Conservation (phyloP, 2,329 filamentous ascomycete species). For the Pseudogymnoascus sp. region DNA sequence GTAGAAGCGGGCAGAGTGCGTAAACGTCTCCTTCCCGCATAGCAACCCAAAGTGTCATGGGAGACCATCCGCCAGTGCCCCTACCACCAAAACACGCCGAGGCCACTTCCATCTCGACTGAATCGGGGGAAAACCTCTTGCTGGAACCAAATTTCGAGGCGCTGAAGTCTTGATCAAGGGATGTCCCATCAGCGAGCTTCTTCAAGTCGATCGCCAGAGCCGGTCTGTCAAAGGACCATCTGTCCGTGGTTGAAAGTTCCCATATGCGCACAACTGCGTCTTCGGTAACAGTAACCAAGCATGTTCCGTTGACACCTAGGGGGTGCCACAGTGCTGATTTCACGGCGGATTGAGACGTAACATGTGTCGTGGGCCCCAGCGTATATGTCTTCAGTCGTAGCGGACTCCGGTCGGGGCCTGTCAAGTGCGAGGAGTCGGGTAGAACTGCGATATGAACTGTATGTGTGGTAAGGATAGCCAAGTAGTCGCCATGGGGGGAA, state of each 20-base stretch:
- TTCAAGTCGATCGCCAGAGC: slow-evolving; percentile 78
- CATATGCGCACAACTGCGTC: slow-evolving; percentile 85
- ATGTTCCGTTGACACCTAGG: slow-evolving; percentile 69
- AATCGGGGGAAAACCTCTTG: slow-evolving; percentile 79
- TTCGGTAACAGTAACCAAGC: slow-evolving; percentile 78
- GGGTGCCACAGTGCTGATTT: slow-evolving; percentile 88
- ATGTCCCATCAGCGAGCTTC: slow-evolving; percentile 78
- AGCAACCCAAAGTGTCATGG: slow-evolving; percentile 95
- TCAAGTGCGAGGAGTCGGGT: slow-evolving; percentile 70
- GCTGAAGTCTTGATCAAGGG: slow-evolving; percentile 71
- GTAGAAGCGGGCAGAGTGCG: slow-evolving; percentile 81
- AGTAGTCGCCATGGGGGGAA: slow-evolving; percentile 71
- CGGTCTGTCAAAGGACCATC: slow-evolving; percentile 79
- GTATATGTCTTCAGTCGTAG: slow-evolving; percentile 81
- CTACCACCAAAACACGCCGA: slow-evolving; percentile 68
- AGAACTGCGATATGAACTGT: slow-evolving; percentile 83
- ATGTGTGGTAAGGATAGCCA: slow-evolving; percentile 79
- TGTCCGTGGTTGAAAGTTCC: slow-evolving; percentile 77
- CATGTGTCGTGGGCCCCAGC: slow-evolving; percentile 85
- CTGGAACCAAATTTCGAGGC: slow-evolving; percentile 66
- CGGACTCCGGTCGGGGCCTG: slow-evolving; percentile 54
- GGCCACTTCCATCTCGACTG: slow-evolving; percentile 88
- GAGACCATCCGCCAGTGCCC: slow-evolving; percentile 74
- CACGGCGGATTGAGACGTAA: slow-evolving; percentile 73
- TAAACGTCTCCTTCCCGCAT: slow-evolving; percentile 93